Conservation (phyloP, 352 stramenopile genomes). For the Phytopythium helicoides region DNA sequence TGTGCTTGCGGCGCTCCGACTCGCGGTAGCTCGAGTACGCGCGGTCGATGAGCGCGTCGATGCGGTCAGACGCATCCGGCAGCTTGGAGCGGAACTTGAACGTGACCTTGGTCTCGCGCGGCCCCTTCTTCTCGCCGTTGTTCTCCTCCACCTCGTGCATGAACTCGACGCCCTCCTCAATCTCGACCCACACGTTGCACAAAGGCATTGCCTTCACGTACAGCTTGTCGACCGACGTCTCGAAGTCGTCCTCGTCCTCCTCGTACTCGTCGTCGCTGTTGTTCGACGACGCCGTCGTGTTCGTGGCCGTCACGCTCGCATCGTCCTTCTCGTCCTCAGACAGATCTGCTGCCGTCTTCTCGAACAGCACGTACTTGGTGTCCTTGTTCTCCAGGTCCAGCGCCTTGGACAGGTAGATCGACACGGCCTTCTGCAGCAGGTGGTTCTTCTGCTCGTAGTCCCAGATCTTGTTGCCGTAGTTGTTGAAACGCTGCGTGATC, state of each 20-base stretch:
- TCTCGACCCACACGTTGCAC: conserved; percentile 42
- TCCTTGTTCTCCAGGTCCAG: conserved; percentile 37
- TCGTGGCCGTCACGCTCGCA: no score
- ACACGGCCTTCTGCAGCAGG: conserved; percentile 56
- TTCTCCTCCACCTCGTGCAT: conserved; percentile 41
- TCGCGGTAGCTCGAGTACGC: conserved; percentile 39
- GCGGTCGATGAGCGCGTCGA: conserved; percentile 36
- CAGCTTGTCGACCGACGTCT: conserved; percentile 35
- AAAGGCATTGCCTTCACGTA: conserved; percentile 34
- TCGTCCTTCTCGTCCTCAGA: no score
- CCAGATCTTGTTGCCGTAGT: conserved; percentile 32
- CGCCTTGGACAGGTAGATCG: conserved; percentile 36
- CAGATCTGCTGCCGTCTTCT: no score
- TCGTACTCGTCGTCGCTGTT: conserved; percentile 27
- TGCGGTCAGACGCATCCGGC: conserved; percentile 35
- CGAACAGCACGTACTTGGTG: conserved; percentile 46
- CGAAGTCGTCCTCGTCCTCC: no score
- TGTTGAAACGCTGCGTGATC: conserved; percentile 35
- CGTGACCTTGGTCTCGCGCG: conserved; percentile 22
- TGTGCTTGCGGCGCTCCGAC: conserved; percentile 28
- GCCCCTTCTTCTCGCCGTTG: conserved; percentile 18
- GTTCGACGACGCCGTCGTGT: no score
- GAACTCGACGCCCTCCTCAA: conserved; percentile 43
- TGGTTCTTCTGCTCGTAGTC: conserved; percentile 44
- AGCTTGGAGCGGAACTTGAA: no score